These are phyloP conservation scores for Colletotrichum paranaense DNA, from an alignment of 2,329 filamentous ascomycete genomes.

Conservation along the genomic window DNA sequence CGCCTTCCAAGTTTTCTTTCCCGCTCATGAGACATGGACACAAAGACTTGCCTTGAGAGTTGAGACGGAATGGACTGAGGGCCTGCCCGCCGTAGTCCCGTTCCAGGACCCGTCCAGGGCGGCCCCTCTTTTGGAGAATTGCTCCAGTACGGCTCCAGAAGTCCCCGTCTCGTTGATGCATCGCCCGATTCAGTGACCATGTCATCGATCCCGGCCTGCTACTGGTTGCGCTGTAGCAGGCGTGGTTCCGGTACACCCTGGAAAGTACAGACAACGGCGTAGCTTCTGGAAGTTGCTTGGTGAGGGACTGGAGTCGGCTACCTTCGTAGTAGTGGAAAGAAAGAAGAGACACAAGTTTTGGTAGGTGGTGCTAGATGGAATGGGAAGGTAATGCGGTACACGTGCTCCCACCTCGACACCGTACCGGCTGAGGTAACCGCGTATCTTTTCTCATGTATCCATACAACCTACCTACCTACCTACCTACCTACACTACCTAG, in stretches of 20 bases:
- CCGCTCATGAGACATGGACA: background rate
- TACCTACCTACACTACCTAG: background rate
- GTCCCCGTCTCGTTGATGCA: slow-evolving; percentile 11
- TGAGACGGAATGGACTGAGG: background rate
- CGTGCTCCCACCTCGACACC: slow-evolving; percentile 20
- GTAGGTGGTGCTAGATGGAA: background rate
- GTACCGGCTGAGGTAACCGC: slow-evolving; percentile 17
- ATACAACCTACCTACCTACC: background rate
- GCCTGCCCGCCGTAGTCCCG: background rate
- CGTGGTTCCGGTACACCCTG: background rate
- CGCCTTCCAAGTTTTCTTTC: slow-evolving; percentile 7
- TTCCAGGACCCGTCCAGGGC: background rate
- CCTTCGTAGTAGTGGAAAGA: background rate
- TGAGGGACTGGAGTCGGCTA: background rate
- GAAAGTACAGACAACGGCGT: background rate
- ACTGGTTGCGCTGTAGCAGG: background rate
- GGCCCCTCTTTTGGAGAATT: background rate
- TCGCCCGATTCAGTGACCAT: slow-evolving; percentile 26
- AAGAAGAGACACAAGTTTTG: background rate
- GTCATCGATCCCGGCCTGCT: slow-evolving; percentile 17
- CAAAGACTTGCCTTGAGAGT: background rate
- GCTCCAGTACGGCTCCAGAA: slow-evolving; percentile 4
- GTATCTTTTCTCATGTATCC: background rate
- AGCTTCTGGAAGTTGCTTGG: background rate
- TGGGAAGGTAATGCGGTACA: slow-evolving; percentile 9